phyloP scores from a whole-genome alignment of 73 alveolate species.

The Blepharisma japonicum region DNA sequence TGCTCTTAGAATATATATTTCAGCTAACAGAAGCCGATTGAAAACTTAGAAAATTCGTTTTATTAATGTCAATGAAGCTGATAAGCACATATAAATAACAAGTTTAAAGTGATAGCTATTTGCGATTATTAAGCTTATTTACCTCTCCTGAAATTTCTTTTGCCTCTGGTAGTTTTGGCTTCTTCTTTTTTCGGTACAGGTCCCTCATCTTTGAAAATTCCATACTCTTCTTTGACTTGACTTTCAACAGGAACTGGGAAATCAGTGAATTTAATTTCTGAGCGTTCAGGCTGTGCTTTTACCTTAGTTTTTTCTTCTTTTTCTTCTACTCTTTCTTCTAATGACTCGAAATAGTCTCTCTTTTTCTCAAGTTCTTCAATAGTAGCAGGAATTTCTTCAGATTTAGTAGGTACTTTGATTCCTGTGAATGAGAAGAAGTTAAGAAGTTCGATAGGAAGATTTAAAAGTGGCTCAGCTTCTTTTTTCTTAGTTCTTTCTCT shows the following conservation, averaged over 20 bases:
- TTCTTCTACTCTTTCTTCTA: not conserved
- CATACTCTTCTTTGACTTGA: not conserved
- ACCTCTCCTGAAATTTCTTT: too few species aligned
- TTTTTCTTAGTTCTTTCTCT: not conserved
- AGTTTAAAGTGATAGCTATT: too few species aligned
- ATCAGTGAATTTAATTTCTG: not conserved
- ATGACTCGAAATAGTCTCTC: not conserved
- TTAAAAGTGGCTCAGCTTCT: not conserved
- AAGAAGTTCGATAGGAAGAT: not conserved
- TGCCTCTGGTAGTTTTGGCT: too few species aligned
- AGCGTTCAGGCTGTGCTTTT: not conserved
- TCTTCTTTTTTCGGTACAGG: too few species aligned
- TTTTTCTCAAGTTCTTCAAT: not conserved
- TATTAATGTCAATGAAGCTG: too few species aligned
- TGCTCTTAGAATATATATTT: too few species aligned
- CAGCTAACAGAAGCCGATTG: too few species aligned
- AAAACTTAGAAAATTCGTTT: too few species aligned
- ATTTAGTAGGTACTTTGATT: not conserved
- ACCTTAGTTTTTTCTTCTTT: not conserved
- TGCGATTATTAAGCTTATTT: too few species aligned
- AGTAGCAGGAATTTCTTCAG: not conserved
- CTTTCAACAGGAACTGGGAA: constrained; percentile 10
- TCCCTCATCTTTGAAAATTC: too few species aligned
- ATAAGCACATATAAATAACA: too few species aligned
- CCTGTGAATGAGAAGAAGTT: not conserved